These are phyloP conservation scores for Asterochloris sp. DNA, from an alignment of 139 green algal genomes.

Conservation along the genomic window DNA sequence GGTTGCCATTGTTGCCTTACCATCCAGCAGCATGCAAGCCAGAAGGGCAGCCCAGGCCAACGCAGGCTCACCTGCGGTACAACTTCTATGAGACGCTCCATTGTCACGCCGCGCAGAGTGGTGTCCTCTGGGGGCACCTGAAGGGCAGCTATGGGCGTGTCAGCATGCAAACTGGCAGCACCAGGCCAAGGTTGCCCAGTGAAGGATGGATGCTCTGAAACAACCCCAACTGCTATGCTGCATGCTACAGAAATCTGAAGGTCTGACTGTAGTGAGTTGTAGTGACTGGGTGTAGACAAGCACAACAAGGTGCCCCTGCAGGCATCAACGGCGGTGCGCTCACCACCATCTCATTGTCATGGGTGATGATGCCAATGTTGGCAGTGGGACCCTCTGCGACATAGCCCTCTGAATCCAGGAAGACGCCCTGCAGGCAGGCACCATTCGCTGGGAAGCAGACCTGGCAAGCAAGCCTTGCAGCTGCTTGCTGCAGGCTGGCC, in stretches of 20 bases:
- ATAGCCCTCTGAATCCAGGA: slow-evolving; percentile 63
- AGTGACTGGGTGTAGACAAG: not conserved
- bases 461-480: too few relatives aligned
- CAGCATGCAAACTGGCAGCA: not conserved
- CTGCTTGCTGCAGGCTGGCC: too few relatives aligned
- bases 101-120: slow-evolving; percentile 48
- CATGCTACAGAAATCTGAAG: not conserved
- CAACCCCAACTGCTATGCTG: not conserved
- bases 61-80: slow-evolving; percentile 37
- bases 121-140: slow-evolving; percentile 45
- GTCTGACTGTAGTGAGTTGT: not conserved
- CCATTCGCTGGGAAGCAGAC: too few relatives aligned
- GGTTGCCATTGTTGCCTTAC: slow-evolving; percentile 31
- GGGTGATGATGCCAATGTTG: slow-evolving; percentile 71
- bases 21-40: not conserved
- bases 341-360: slow-evolving; percentile 59
- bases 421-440: slow-evolving; percentile 51
- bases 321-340: not conserved
- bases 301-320: not conserved
- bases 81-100: slow-evolving; percentile 61
- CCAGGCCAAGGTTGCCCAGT: not conserved
- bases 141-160: not conserved
- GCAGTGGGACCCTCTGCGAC: slow-evolving; percentile 63
- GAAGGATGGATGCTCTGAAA: not conserved
- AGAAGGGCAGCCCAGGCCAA: not conserved